Evolutionary conservation across 495 filamentous ascomycete species (phyloP).

Genomic region (Oidiodendron maius): DNA sequence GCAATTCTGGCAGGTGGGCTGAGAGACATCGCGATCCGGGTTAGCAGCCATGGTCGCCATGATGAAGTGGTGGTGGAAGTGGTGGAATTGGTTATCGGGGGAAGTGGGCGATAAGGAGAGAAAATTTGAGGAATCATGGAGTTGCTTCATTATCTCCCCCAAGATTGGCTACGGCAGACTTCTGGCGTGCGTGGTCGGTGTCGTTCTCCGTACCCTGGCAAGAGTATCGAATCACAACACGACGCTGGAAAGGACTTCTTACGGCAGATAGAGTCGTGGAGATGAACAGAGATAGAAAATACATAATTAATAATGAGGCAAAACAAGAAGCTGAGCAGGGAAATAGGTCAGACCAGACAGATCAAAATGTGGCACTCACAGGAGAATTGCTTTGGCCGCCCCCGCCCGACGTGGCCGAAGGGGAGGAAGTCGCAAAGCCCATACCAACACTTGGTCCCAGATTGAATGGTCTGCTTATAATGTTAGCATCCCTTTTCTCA

Average conservation of each 20-base stretch:
- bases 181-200: neutral
- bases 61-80: conserved; percentile 36
- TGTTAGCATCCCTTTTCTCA: too few species aligned
- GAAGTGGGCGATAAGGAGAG: conserved; percentile 41
- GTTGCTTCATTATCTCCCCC: conserved; percentile 10
- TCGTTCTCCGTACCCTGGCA: neutral
- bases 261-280: too few species aligned
- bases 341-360: too few species aligned
- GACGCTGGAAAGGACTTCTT: too few species aligned
- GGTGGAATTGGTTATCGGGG: conserved; percentile 9
- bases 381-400: conserved; percentile 60
- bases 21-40: conserved; percentile 47
- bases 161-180: neutral
- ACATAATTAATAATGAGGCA: too few species aligned
- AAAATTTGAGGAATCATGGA: conserved; percentile 28
- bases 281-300: too few species aligned
- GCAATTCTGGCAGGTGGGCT: conserved; percentile 98
- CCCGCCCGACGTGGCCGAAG: conserved; percentile 61
- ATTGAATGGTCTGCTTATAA: conserved; percentile 14
- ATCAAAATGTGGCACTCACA: conserved; percentile 45
- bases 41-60: conserved; percentile 56
- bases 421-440: conserved; percentile 36
- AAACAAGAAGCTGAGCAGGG: neutral
- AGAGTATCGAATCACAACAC: neutral
- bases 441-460: conserved; percentile 11